Conservation (phyloP, 768 basidiomycete genomes). For the Naematelia encephala region DNA sequence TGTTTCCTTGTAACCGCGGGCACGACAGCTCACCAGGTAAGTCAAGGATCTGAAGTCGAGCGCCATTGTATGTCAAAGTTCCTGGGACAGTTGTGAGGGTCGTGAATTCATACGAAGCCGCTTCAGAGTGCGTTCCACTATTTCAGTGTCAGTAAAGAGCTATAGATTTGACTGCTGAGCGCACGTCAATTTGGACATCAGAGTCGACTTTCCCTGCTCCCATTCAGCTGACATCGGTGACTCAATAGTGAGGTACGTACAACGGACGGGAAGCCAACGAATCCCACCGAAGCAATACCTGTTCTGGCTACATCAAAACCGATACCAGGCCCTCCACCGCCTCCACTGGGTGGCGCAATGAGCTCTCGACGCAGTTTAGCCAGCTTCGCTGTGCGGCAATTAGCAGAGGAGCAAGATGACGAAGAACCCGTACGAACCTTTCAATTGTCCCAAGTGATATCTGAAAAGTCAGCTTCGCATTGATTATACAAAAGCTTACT, state of each 20-base stretch:
- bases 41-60: conserved; percentile 92
- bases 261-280: conserved; percentile 70
- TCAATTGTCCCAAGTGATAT: conserved; percentile 93
- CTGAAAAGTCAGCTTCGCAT: conserved; percentile 51
- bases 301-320: conserved; percentile 99
- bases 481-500: conserved; percentile 13
- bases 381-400: conserved; percentile 70
- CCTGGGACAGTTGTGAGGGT: conserved; percentile 91
- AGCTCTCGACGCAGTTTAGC: conserved; percentile 95
- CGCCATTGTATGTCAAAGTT: conserved; percentile 89
- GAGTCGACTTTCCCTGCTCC: conserved; percentile 48
- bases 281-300: conserved; percentile 74
- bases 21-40: conserved; percentile 63
- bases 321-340: conserved; percentile 83
- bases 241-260: conserved; percentile 13
- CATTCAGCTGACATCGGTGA: not conserved
- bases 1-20: conserved; percentile 51
- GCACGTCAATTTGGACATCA: conserved; percentile 50
- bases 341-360: conserved; percentile 68
- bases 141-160: no score
- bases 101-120: conserved; percentile 97
- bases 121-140: conserved; percentile 94
- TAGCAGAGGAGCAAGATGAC: conserved; percentile 1
- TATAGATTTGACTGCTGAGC: conserved; percentile 8
- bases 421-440: conserved; percentile 51